Base-by-base conservation (phyloP, 225 moss, liverwort and hornwort genomes). In the Marchantia polymorpha region DNA sequence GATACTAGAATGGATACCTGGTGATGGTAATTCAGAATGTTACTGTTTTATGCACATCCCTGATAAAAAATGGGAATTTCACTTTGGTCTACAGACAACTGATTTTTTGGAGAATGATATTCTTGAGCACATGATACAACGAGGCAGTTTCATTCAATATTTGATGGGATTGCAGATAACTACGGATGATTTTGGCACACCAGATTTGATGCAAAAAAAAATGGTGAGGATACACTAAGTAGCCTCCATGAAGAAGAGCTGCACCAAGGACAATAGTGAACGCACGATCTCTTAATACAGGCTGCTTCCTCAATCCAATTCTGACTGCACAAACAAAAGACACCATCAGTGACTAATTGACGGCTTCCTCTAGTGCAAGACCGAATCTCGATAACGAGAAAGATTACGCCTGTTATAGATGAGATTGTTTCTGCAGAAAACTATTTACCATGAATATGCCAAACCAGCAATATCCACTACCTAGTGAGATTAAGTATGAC, bases 171-270 rank as follows among this genome's bases (percentile, higher is more conserved):
- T 8, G 7, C n/a, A 19, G 25, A 25, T 63, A 63, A 16, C 17
- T 3, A 73, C 19, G 1, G 54, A 75, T 29, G 52, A 47, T 3
- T 56, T 13, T 14, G 12, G 39, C 55, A 56, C 16, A 64, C 46
- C 10, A 20, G 15, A 78, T 31, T 29, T 27, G 29, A 51, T 59
- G 29, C 71, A 55, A 12, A 27, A 58, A 13, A n/a, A 73, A 51
- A 77, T 50, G 76, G 22, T n/a, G 50, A 88, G 97, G 97, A 99
- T 99, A 99, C 95, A 95, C 99, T 78, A 99, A 87, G 87, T 95
- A 99, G 84, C 92, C 95, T 84, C 99, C 99, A 83, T 99, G 99
- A 46, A 99, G 79, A 51, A 99, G 92, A 73, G 95, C 99, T 52
- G 90, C 93, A 70, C 80, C 93, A 47, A 99, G 95, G 52, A 95